Base-by-base conservation (phyloP, 352 stramenopile genomes). In the Globisporangium spinosum region DNA sequence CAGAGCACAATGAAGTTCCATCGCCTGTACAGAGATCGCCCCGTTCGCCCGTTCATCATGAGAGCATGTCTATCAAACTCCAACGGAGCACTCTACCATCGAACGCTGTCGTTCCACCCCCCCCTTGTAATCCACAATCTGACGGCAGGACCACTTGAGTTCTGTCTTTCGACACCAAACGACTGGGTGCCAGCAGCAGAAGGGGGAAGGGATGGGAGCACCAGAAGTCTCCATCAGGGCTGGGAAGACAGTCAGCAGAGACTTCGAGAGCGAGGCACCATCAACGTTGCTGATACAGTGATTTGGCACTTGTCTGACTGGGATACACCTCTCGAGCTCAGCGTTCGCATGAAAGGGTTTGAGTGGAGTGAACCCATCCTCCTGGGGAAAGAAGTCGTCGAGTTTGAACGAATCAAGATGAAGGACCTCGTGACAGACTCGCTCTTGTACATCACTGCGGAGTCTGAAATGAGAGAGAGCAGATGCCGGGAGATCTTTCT, bases 271-370 rank as follows among this genome's bases (percentile, higher is more conserved):
- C 82, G 85, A 60, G 87, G 85, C n/a, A 89, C 67, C 8, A 90
- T 96, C 38, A 83, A 85, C 58, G 73, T 93, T 22, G 89, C 85
- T 0, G 87, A 94, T 58, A 91, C 82, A 1, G 76, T 94, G 9
- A 77, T 92, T 49, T 96, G 87, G 85, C 89, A 96, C 77, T 72
- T 94, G 25, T 95, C 80, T 29, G 84, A 89, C 63, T 85, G 82
- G 63, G 79, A 93, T 54, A 91, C 87, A 2, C 87, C 85, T 29
- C 73, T 96, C 6, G 85, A 93, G 54, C 68, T 96, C 17, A 82
- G 83, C 38, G 74, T 96, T 55, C 81, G 89, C 35, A 91, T 94
- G 67, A 91, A 93, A 70, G 87, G 89, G 0, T 96, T 94, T 53
- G 84, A 93, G 23, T 96, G 89, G 89, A 96, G 89, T 60, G 85